These are phyloP conservation scores for Sistotremastrum niveocremeum DNA, from an alignment of 768 basidiomycete species.

Conservation along the genomic window DNA sequence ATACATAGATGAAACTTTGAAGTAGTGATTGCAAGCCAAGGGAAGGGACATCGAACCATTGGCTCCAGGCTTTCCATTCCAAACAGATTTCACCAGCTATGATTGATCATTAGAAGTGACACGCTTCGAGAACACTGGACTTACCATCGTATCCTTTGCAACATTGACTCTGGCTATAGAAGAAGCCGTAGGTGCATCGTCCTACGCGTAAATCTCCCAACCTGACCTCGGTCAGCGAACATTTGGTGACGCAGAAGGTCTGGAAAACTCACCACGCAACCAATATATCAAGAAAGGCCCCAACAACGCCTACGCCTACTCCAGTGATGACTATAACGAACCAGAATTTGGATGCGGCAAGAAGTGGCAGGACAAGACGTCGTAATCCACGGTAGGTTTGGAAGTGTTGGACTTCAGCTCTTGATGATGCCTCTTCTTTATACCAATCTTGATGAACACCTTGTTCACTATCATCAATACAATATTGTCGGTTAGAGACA, in stretches of 20 bases:
- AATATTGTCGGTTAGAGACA: not conserved
- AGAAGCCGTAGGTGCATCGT: constrained; percentile 51
- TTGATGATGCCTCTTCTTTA: constrained; percentile 8
- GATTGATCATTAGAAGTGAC: constrained; percentile 2
- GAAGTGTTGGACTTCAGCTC: constrained; percentile 5
- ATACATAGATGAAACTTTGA: constrained; percentile 51
- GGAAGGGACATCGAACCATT: constrained; percentile 36
- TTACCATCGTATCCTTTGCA: constrained; percentile 49
- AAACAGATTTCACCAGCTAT: constrained; percentile 53
- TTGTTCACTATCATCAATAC: not conserved
- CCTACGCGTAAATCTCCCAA: constrained; percentile 58
- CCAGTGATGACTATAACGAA: constrained; percentile 55
- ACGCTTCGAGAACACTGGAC: constrained; percentile 11
- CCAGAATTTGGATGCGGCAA: constrained; percentile 51
- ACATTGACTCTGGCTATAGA: constrained; percentile 60
- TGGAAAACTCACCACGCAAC: constrained; percentile 48
- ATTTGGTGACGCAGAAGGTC: not conserved
- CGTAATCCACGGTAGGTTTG: constrained; percentile 31
- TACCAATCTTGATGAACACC: constrained; percentile 8
- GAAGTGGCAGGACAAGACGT: constrained; percentile 38
- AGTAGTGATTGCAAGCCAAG: constrained; percentile 49
- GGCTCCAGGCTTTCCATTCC: constrained; percentile 60
- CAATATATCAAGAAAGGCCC: constrained; percentile 60
- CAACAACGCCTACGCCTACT: constrained; percentile 50
- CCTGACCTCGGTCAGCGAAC: constrained; percentile 23